These are phyloP conservation scores for Sarcocystis neurona DNA, from an alignment of 169 alveolate species.

Conservation along the genomic window DNA sequence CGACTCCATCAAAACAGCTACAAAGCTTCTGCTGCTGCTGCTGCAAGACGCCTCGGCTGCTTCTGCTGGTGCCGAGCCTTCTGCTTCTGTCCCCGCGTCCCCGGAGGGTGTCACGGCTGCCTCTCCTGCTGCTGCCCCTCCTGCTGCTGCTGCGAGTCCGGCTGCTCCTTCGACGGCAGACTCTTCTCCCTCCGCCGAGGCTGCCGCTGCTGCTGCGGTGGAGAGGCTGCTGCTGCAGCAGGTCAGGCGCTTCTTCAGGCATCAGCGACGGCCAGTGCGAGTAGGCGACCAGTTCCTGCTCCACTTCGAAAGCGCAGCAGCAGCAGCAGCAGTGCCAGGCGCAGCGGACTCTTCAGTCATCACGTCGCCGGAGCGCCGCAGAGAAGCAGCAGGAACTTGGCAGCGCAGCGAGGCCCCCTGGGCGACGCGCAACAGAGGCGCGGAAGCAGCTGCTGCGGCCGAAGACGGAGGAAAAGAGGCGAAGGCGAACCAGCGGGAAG, in stretches of 20 bases:
- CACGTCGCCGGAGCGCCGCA: no score
- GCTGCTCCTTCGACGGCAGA: not conserved
- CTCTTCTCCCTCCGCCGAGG: not conserved
- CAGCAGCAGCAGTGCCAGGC: no score
- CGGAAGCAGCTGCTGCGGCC: not conserved
- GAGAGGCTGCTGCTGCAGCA: no score
- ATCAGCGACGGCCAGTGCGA: slow-evolving; percentile 95
- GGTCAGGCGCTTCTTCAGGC: slow-evolving; percentile 94
- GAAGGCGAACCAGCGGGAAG: no score
- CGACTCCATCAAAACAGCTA: no score
- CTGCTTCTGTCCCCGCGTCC: not conserved
- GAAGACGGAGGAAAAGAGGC: not conserved
- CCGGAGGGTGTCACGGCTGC: not conserved
- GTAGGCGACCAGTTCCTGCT: slow-evolving; percentile 96
- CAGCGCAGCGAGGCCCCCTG: not conserved
- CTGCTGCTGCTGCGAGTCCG: slow-evolving; percentile 79
- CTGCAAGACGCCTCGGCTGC: slow-evolving; percentile 86
- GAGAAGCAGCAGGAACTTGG: not conserved
- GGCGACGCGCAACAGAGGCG: slow-evolving; percentile 6
- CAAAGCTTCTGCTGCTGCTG: no score
- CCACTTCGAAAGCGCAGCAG: no score
- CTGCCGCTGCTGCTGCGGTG: not conserved
- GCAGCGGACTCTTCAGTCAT: no score
- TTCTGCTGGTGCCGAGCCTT: not conserved
- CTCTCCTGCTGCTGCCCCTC: slow-evolving; percentile 94